Evolutionary conservation across 345 rosid species (phyloP).

Genomic region (Melastoma malabathricum): DNA sequence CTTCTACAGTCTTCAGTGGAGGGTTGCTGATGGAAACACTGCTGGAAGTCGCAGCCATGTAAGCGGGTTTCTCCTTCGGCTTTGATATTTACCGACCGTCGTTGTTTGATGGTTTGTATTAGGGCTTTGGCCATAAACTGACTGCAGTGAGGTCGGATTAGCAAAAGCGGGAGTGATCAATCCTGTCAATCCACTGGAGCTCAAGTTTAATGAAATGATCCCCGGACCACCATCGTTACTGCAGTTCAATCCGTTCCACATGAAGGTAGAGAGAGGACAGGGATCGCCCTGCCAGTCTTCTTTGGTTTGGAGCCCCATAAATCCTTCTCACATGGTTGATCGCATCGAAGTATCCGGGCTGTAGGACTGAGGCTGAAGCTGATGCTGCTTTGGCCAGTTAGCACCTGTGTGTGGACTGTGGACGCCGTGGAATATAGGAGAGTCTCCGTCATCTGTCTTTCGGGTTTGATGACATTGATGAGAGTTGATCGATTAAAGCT

Average conservation of each 20-base stretch:
- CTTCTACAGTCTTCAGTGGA: too few relatives aligned
- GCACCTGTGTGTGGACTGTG: not conserved
- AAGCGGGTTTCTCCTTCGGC: too few relatives aligned
- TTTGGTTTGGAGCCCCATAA: constrained; percentile 6
- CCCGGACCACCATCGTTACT: constrained; percentile 1
- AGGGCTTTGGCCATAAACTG: too few relatives aligned
- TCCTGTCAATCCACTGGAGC: constrained; percentile 40
- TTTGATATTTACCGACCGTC: too few relatives aligned
- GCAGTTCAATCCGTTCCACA: constrained; percentile 15
- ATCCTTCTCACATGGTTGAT: not conserved
- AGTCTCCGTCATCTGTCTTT: not conserved
- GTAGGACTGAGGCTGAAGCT: not conserved
- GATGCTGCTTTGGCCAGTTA: not conserved
- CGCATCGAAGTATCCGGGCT: not conserved
- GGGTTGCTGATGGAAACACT: too few relatives aligned
- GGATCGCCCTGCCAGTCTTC: constrained; percentile 24
- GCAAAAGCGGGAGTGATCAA: constrained; percentile 21
- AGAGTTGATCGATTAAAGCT: too few relatives aligned
- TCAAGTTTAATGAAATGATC: constrained; percentile 25
- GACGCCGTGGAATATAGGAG: not conserved
- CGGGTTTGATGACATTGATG: fast-evolving
- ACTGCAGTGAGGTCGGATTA: constrained; percentile 16
- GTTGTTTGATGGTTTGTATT: too few relatives aligned
- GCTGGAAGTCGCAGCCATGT: too few relatives aligned
- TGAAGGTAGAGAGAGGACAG: constrained; percentile 7